Base-by-base conservation (phyloP, 2,329 filamentous ascomycete species). In the Fusarium pseudoanthophilum region DNA sequence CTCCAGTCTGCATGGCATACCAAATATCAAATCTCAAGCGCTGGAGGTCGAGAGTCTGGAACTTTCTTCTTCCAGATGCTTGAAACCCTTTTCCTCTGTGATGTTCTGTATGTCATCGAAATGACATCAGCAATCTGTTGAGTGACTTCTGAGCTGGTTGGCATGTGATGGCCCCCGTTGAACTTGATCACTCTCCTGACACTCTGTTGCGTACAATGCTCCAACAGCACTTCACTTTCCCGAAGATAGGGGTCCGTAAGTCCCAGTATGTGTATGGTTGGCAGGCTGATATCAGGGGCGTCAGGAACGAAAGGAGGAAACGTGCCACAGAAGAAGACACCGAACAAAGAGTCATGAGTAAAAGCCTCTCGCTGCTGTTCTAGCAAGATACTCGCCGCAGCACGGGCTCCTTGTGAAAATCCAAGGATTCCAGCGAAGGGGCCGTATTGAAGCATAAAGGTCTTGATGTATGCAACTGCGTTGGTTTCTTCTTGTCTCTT, bases 61-160 rank as follows among this genome's bases (percentile, higher is more conserved):
- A 15, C 5, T 15, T 48, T 46, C 3, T n/a, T 21, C 9, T 34
- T 46, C 60, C 52, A 63, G 7, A 59, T 28, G 11, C 7, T 40
- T 4, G 60, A 36, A 15, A 36, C n/a, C 28, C 10, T 34, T 4
- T 48, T 63, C 14, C 52, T 59, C 8, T 59, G 32, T 6, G 28
- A 40, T 14, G 16, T 36, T 30, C 51, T 57, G 21, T 62, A 48
- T 26, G 46, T n/a, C 60, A 62, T 58, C 3, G 34, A 40, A 16
- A 62, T 62, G 9, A n/a, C 34, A n/a, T 62, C 40, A 5, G 60
- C 51, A 32, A 62, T 58, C 18, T 62, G 42, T n/a, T 58, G 60
- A 18, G 24, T 62, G 4, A 62, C 28, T 1, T 43, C 34, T 11
- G 4, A n/a, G 16, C 40, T 20, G 5, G 51, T 26, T 1, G 60